Base-by-base conservation (phyloP, 2,329 filamentous ascomycete genomes). In the Scedosporium dehoogii region DNA sequence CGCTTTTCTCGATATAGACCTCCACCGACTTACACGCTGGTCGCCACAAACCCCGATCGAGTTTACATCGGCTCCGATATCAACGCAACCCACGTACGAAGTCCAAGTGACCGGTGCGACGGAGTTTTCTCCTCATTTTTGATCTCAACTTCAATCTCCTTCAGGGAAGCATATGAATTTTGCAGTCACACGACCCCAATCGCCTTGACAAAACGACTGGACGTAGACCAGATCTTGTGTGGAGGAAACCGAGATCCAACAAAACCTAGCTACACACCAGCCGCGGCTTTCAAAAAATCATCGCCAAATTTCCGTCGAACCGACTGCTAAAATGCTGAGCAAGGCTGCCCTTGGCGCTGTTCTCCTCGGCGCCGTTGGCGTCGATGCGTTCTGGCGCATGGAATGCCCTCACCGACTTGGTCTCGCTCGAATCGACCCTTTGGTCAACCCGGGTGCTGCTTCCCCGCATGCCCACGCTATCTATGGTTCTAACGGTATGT, bases 331-430 rank as follows among this genome's bases (percentile, higher is more conserved):
- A n/a, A 62, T 62, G 60, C 42, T 55, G 27, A 53, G 42, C 38
- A 62, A 48, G 38, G 16, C 60, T n/a, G 16, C 23, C 5, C 6
- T 53, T 21, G 21, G 44, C 6, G 44, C 18, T 23, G 10, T 16
- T 23, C 29, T 58, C 27, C 25, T 62, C 14, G 6, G 44, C 27
- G 61, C 61, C 27, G 38, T 57, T 27, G 61, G 61, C 21, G 61
- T 55, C 57, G 71, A 81, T 68, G 92, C 89, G 64, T 96, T 96
- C 75, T 96, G 90, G 90, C 90, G 92, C 71, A 89, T 96, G 82
- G 88, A 91, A 69, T 96, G 91, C 74, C 88, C 84, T 67, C 86
- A 85, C 62, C 81, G 83, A 57, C 79, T 86, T 66, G 90, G 86
- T 65, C 73, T 90, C 63, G 88, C 85, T 59, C 84, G 90, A 63